Base-by-base conservation (phyloP, 1,284 basidiomycete genomes). In the Xanthoconium separans region DNA sequence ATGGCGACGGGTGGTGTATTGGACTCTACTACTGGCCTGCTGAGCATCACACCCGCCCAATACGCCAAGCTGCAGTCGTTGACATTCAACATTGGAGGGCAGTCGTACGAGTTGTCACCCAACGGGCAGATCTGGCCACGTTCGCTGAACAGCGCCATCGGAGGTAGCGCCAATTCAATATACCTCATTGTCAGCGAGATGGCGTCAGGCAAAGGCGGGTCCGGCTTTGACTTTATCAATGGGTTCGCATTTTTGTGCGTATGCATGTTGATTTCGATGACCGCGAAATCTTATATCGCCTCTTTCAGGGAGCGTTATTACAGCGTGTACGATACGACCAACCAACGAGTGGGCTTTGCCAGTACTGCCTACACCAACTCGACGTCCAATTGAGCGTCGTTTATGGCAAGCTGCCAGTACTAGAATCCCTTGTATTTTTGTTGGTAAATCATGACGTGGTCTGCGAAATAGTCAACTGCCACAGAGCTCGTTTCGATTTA, bases 71-170 rank as follows among this genome's bases (percentile, higher is more conserved):
- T 63, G 50, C 2, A 57, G 44, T 3, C 40, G 0, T 22, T 64
- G n/a, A 29, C 37, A 7, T 64, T 63, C 41, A 18, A 33, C 33
- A 34, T 34, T 34, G 12, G 33, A 15, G 13, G 15, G 33, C 34
- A 36, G 59, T 65, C 67, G 47, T 72, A 70, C 64, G 68, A 75
- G 58, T 62, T 82, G 18, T 75, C 73, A 8, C 61, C 75, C 4
- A 82, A 82, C 57, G 80, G 74, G 6, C 81, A 82, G 65, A 77
- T 78, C 60, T 82, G 77, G 77, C 80, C 81, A 10, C 75, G 78
- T 50, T 55, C 67, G 42, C 69, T 77, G 55, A 82, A 82, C 66
- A 54, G 59, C 5, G 55, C 50, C 20, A 65, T 82, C 47, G 78
- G 79, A 44, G 79, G 76, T 2, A 61, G 61, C 27, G 58, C 62